Evolutionary conservation across 345 rosid species (phyloP).

Genomic region (Angophora floribunda): DNA sequence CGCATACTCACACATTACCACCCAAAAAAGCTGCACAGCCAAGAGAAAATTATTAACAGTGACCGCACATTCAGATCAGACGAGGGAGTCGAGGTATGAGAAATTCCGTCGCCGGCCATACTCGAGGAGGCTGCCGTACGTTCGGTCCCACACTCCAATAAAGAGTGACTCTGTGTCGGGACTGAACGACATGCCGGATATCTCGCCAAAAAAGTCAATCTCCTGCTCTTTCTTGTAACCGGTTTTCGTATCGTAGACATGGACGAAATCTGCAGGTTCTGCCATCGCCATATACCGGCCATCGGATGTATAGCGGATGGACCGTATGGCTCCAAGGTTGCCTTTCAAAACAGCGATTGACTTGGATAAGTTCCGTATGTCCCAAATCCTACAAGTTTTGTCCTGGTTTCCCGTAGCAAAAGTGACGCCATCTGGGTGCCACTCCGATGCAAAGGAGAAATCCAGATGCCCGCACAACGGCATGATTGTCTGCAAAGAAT

Average conservation of each 20-base stretch:
- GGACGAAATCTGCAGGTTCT: conserved; percentile 86
- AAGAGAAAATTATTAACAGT: background rate
- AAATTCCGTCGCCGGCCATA: conserved; percentile 60
- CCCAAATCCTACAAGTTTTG: conserved; percentile 76
- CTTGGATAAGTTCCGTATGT: conserved; percentile 41
- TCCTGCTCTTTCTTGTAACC: conserved; percentile 69
- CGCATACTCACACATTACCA: background rate
- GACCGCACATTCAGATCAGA: conserved; percentile 9
- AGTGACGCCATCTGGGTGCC: conserved; percentile 70
- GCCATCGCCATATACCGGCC: conserved; percentile 66
- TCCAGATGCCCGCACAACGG: conserved; percentile 57
- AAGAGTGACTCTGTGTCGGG: conserved; percentile 74
- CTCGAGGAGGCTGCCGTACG: conserved; percentile 80
- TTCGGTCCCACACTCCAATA: conserved; percentile 80
- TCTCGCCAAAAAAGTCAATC: conserved; percentile 80
- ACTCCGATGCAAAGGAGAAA: conserved; percentile 76
- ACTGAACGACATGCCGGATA: conserved; percentile 73
- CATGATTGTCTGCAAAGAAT: conserved; percentile 25
- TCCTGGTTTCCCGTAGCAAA: conserved; percentile 86
- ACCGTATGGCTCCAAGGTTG: conserved; percentile 65
- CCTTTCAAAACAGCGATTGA: conserved; percentile 61
- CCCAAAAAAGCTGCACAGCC: background rate
- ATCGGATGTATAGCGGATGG: conserved; percentile 57
- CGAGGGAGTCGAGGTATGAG: conserved; percentile 51
- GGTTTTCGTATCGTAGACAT: conserved; percentile 46